Base-by-base conservation (phyloP, 768 basidiomycete species). In the Russula sp. region DNA sequence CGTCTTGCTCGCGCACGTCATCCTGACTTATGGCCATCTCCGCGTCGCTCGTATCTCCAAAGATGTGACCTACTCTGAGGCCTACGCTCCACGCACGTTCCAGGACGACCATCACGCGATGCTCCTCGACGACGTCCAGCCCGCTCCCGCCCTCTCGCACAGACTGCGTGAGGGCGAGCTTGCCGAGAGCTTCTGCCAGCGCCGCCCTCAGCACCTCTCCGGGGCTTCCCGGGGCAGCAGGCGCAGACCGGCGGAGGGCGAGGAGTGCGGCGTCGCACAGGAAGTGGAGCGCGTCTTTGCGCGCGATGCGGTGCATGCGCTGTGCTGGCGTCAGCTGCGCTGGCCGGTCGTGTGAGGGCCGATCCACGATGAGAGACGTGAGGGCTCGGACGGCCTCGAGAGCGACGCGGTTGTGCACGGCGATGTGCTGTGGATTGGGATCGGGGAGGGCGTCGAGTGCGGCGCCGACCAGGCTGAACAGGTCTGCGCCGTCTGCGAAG, bases 221-320 rank as follows among this genome's bases (percentile, higher is more conserved):
- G 4, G 35, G 44, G 22, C 20, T 49, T 42, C 51, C 57, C 4
- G 18, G 54, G 1, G 45, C n/a, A 27, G 40, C 31, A 37, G 48
- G 39, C 1, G 40, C 44, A 20, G 55, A 40, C 13, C 55, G 59
- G 37, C 52, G 35, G 3, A 66, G 48, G 40, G 59, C 32, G 27
- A 62, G 54, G 3, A 45, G 48, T 11, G 49, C n/a, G 5, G 55
- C 51, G 2, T 64, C 53, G 13, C 63, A 66, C 18, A 66, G 55
- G 11, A 61, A 56, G 39, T 61, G 45, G 14, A 66, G 45, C 37
- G 59, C 64, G 18, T 66, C 64, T 35, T 65, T 66, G 37, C 63
- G 59, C 22, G 51, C 66, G 44, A 65, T 45, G 18, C 63, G 63
- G 34, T 53, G 55, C 2, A 66, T 31, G 18, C 57, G 62, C 14